Evolutionary conservation across 805 yeast species (phyloP), one percentile per base, ranked within the genome.

Genomic region (Kodamaea lidongshanica): DNA sequence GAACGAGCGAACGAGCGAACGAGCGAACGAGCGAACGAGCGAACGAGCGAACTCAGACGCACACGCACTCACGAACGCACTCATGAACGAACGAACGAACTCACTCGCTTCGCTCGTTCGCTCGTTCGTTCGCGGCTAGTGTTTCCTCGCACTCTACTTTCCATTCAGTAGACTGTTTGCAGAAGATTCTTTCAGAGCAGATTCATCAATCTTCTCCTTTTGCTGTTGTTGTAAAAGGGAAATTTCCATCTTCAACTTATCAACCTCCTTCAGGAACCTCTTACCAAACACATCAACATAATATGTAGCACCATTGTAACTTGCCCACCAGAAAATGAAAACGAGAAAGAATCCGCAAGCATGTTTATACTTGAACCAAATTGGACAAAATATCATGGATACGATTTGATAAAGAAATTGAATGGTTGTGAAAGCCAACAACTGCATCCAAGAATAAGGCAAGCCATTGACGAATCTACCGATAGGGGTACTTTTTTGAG

Each of bases 221-320:
- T 27, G 39, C 15, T 30, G 40, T 26, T 32, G 18, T 45, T 80
- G 85, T 44, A 83, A 60, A 18, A 70, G 73, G 12, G 70, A 67
- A n/a, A 89, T 71, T 48, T 88, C 96, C 10, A 54, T 52, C 53
- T 77, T 81, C 46, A 89, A 62, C 44, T 74, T 73, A 15, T 64
- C 57, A 14, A 89, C 87, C 52, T 92, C 96, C 46, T 80, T 84
- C 48, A 87, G 94, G 48, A 87, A 78, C 41, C 88, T 72, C 51
- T 78, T 81, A 12, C 97, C 97, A 57, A 87, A 92, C 29, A 80
- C 79, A 46, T 89, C 97, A 34, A 92, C 70, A 53, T 89, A 89
- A 52, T 85, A 89, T 1, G 95, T 85, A 2, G 97, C 98, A 16
- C 98, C 98, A 42, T 92, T 88, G 52, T 80, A 86, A 23, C 87